Evolutionary conservation across 2,329 filamentous ascomycete species (phyloP).

Genomic region (Sclerotinia spermophila): DNA sequence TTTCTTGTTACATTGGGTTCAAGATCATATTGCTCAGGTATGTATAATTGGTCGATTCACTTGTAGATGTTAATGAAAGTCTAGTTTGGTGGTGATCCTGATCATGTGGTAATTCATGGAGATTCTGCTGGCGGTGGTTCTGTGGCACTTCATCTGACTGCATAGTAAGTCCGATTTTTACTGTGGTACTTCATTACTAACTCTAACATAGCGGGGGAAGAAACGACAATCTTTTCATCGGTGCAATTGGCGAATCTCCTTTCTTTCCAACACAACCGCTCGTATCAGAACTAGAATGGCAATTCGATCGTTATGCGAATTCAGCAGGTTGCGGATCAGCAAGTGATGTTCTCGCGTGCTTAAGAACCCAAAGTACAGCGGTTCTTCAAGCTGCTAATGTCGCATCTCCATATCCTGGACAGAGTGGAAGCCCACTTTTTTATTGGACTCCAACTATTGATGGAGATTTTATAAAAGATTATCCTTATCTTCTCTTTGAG

Average conservation of each 20-base stretch:
- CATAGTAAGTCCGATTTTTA: constrained; percentile 25
- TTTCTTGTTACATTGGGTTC: constrained; percentile 57
- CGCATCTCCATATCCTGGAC: constrained; percentile 40
- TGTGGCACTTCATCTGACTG: constrained; percentile 40
- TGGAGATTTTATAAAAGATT: constrained; percentile 41
- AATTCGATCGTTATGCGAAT: constrained; percentile 40
- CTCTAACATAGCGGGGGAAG: constrained; percentile 26
- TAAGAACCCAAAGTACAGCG: constrained; percentile 39
- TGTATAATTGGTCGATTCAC: not conserved
- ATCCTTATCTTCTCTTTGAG: constrained; percentile 39
- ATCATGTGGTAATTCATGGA: constrained; percentile 47
- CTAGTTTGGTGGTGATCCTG: constrained; percentile 45
- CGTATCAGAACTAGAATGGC: constrained; percentile 41
- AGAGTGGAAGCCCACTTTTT: constrained; percentile 36
- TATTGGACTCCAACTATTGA: constrained; percentile 44
- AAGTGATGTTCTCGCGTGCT: constrained; percentile 38
- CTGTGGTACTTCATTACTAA: not conserved
- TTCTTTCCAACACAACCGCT: constrained; percentile 41
- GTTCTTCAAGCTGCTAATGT: constrained; percentile 40
- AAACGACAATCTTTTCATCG: constrained; percentile 31
- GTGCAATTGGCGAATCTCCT: constrained; percentile 38
- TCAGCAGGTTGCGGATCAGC: constrained; percentile 35
- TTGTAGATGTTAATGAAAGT: not conserved
- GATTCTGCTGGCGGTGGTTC: constrained; percentile 47
- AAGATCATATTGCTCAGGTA: constrained; percentile 52